Base-by-base conservation (phyloP, 1,284 basidiomycete species). In the Microbotryomycetes sp. region DNA sequence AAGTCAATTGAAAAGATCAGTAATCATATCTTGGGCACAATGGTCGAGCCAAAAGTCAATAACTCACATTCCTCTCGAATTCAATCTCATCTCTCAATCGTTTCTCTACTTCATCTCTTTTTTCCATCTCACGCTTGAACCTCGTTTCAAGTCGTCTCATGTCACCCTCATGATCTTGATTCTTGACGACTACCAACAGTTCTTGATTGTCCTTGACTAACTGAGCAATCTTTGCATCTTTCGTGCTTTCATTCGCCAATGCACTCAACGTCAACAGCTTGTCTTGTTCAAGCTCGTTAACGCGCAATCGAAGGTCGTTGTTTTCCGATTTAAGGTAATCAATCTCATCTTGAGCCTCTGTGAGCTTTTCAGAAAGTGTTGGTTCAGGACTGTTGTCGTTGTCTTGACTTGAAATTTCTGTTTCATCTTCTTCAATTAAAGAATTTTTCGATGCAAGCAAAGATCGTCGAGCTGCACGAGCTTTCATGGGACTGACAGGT, bases 101-200 rank as follows among this genome's bases (percentile, higher is more conserved):
- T 49, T 80, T 78, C 72, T 84, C 82, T 70, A 83, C 76, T 30
- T 74, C 71, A 49, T 78, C 76, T 64, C 80, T 79, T 70, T 85
- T 83, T 56, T 78, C 78, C 42, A 84, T 77, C 71, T 85, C 83
- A 31, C 78, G 77, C 56, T 84, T 81, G 73, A 81, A 79, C 49
- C 80, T 79, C 64, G 76, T 73, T 57, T 77, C 80, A 60, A 86
- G 75, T 63, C 80, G 76, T 61, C 74, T 74, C 25, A 85, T 72
- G 66, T 84, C 81, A 51, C 53, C 56, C 45, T 64, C 67, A 45
- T 45, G 52, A 30, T 68, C 66, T 15, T 48, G 57, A 31, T 66
- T 61, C 26, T 49, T 30, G 12, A 62, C 19, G 3, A 72, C 58
- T 9, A 66, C 65, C 42, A 65, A 56, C 29, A 72, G 50, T 56